Evolutionary conservation across 345 rosid genomes (phyloP).

Genomic region (Ricinus communis): DNA sequence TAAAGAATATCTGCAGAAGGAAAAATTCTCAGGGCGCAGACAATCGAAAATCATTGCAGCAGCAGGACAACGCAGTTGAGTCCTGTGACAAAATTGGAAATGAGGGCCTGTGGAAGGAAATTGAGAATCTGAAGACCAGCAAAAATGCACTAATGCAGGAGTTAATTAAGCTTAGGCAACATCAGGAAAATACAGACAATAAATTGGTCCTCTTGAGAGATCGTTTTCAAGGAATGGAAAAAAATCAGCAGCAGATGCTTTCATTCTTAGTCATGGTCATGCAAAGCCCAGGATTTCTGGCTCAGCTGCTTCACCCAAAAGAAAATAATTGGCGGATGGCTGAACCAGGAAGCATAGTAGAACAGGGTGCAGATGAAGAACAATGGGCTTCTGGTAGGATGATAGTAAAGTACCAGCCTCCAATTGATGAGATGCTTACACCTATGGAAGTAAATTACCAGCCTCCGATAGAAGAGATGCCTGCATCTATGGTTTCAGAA

Average conservation of each 20-base stretch:
- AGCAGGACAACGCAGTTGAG: constrained; percentile 31
- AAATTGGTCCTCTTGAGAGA: constrained; percentile 65
- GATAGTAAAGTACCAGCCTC: constrained; percentile 69
- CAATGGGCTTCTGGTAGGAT: constrained; percentile 47
- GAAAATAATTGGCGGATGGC: constrained; percentile 63
- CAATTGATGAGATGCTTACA: constrained; percentile 38
- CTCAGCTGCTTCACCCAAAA: constrained; percentile 75
- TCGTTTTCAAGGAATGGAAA: constrained; percentile 84
- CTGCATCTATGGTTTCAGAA: constrained; percentile 33
- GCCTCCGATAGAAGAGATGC: constrained; percentile 46
- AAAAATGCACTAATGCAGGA: constrained; percentile 66
- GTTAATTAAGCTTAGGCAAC: constrained; percentile 63
- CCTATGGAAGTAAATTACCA: constrained; percentile 62
- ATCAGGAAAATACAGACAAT: constrained; percentile 66
- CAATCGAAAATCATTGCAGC: constrained; percentile 38
- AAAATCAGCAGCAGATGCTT: constrained; percentile 90
- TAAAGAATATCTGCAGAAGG: constrained; percentile 65
- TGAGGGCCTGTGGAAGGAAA: constrained; percentile 60
- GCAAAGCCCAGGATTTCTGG: constrained; percentile 76
- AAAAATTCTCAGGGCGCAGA: constrained; percentile 60
- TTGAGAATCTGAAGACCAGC: constrained; percentile 73
- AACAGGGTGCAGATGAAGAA: constrained; percentile 51
- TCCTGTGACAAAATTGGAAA: constrained; percentile 35
- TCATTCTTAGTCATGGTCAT: constrained; percentile 89
- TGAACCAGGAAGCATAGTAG: constrained; percentile 55